Base-by-base conservation (phyloP, 2,329 filamentous ascomycete genomes). In the Fusarium nurragi region DNA sequence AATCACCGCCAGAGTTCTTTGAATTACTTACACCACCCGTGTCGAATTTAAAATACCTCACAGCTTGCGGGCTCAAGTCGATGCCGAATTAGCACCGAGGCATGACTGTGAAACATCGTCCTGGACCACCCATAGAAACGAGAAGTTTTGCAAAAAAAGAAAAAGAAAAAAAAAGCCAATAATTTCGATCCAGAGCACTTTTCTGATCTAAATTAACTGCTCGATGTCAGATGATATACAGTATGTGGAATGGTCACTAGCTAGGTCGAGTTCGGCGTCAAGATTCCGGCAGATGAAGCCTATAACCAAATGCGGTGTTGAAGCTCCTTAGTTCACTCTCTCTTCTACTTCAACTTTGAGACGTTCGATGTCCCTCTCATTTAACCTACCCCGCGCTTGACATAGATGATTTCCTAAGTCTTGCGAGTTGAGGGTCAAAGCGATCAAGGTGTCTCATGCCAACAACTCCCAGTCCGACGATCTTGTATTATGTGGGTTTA, bases 381-480 rank as follows among this genome's bases (percentile, higher is more conserved):
- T n/a, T 12, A 3, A 38, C 8, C 14, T 28, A 16, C 32, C 28
- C 9, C 32, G 19, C 6, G 28, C 37, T 53, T 16, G 23, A 26
- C 30, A 45, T 14, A 25, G 14, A 13, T 45, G 34, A 32, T 45
- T 19, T 36, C 54, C 16, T 14, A 12, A 60, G 32, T 26, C 8
- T 19, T 34, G 38, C 13, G 22, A 26, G 19, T 43, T n/a, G 26
- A 19, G 32, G 55, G 54, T 53, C 56, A 59, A 43, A 59, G 54
- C 56, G 56, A 18, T 23, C n/a, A 34, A 23, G 18, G 18, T 52
- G 49, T 41, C 28, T 28, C 26, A 11, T 30, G 23, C 25, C 34
- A 59, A 32, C 32, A 30, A 59, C 14, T 38, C 21, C 54, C 46
- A 38, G 46, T 1, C 39, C 34, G 39, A 37, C 34, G 47, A 60